Percentiles rank a stretch among this genome's conserved stretches.
phyloP scores from a whole-genome alignment of 441 rosid genomes.

The Gossypium lobatum region DNA sequence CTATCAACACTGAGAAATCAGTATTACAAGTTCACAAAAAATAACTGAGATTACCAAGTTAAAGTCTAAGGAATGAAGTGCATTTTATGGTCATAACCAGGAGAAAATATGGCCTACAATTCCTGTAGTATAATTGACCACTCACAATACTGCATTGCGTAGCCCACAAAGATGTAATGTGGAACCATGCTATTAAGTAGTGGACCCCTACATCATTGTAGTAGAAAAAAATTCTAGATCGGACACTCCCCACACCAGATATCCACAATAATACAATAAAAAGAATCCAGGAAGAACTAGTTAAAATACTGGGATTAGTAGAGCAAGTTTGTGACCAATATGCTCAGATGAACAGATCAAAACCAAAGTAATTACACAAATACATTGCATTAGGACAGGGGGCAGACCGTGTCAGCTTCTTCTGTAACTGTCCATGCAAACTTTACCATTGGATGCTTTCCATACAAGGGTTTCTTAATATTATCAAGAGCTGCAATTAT shows the following conservation, averaged over 20 bases:
- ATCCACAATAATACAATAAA: background rate
- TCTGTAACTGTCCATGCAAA: conserved; percentile 89
- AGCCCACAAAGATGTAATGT: background rate
- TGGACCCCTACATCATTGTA: background rate
- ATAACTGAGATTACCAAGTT: background rate
- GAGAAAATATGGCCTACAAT: background rate
- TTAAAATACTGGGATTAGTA: background rate
- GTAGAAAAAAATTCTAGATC: background rate
- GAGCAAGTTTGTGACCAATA: background rate
- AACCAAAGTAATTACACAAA: conserved; percentile 5
- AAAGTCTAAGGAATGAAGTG: background rate
- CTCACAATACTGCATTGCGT: background rate
- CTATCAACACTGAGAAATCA: background rate
- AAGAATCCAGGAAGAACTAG: background rate
- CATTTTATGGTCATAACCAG: background rate
- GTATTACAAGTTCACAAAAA: background rate
- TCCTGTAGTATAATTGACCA: background rate
- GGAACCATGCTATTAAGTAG: background rate
- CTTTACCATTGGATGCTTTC: conserved; percentile 89
- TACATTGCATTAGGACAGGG: conserved; percentile 5
- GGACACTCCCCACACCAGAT: background rate
- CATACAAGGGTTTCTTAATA: conserved; percentile 82
- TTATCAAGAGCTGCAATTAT: conserved; percentile 73
- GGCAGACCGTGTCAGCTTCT: conserved; percentile 78
- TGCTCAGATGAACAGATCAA: background rate